Conservation (phyloP, 164 flowering plant species). For the Cinnamomum chago region DNA sequence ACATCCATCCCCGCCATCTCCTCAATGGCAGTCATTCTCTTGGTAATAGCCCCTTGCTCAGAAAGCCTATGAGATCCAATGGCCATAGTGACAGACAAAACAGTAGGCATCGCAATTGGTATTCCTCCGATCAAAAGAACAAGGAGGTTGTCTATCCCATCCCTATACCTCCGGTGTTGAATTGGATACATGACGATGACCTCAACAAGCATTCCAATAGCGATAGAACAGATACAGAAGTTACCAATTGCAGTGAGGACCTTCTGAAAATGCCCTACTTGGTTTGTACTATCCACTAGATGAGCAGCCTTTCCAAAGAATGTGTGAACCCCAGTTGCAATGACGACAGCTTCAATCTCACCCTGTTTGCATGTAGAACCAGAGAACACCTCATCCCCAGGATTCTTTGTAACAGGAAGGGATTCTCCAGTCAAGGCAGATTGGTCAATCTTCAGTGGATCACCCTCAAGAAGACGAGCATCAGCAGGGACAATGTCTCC, state of each 20-base stretch:
- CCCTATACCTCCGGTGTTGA: constrained; percentile 59
- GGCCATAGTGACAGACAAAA: constrained; percentile 80
- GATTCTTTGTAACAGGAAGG: constrained; percentile 71
- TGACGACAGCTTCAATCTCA: constrained; percentile 73
- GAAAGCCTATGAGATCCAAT: constrained; percentile 81
- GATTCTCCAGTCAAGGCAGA: constrained; percentile 82
- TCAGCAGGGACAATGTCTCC: constrained; percentile 80
- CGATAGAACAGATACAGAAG: constrained; percentile 73
- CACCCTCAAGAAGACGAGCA: constrained; percentile 85
- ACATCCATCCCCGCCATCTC: constrained; percentile 87
- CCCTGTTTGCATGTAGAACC: constrained; percentile 85
- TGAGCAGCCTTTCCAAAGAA: constrained; percentile 85
- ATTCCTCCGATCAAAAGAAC: constrained; percentile 81
- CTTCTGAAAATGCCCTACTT: constrained; percentile 77
- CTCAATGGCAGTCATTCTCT: constrained; percentile 85
- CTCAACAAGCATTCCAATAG: constrained; percentile 57
- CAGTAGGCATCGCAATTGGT: constrained; percentile 86
- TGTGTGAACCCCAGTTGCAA: constrained; percentile 85
- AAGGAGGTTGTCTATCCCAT: constrained; percentile 68
- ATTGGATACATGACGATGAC: constrained; percentile 70
- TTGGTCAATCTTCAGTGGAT: constrained; percentile 71
- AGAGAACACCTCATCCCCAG: constrained; percentile 69
- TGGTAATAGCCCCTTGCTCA: constrained; percentile 75
- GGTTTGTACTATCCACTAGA: constrained; percentile 72
- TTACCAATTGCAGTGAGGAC: constrained; percentile 80